phyloP scores from a whole-genome alignment of 768 basidiomycete species.

The Clitopilus passeckerianus region DNA sequence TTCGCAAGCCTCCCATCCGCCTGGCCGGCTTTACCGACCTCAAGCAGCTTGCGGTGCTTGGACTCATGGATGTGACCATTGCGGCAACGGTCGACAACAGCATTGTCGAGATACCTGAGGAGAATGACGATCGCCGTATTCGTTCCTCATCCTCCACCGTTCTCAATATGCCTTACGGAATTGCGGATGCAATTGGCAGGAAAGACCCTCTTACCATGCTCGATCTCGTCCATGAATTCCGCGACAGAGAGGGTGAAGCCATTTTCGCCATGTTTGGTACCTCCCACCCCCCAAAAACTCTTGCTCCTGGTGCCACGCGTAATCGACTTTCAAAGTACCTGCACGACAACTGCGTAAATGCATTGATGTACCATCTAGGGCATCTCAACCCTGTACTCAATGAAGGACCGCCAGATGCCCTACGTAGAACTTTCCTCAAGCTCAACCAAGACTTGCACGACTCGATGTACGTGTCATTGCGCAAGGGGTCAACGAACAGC shows the following conservation, averaged over 20 bases:
- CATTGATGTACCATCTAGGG: conserved; percentile 56
- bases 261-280: conserved; percentile 97
- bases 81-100: conserved; percentile 50
- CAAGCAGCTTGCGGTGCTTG: conserved; percentile 80
- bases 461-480: conserved; percentile 42
- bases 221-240: conserved; percentile 89
- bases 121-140: conserved; percentile 84
- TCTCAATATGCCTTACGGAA: conserved; percentile 92
- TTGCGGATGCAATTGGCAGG: conserved; percentile 85
- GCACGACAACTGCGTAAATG: conserved; percentile 70
- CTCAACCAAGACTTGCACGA: conserved; percentile 83
- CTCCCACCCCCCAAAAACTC: conserved; percentile 38
- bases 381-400: conserved; percentile 36
- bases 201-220: conserved; percentile 82
- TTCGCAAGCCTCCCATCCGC: conserved; percentile 12
- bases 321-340: conserved; percentile 79
- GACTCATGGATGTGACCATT: conserved; percentile 96
- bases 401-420: conserved; percentile 67
- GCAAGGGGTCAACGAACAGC: conserved; percentile 76
- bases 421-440: conserved; percentile 83
- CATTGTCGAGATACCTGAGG: conserved; percentile 67
- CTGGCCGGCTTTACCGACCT: conserved; percentile 87
- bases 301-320: conserved; percentile 43
- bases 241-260: conserved; percentile 70
- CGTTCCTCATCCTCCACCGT: conserved; percentile 88